Base-by-base conservation (phyloP, 2,329 filamentous ascomycete genomes). In the Fusarium sterilihyphosum region DNA sequence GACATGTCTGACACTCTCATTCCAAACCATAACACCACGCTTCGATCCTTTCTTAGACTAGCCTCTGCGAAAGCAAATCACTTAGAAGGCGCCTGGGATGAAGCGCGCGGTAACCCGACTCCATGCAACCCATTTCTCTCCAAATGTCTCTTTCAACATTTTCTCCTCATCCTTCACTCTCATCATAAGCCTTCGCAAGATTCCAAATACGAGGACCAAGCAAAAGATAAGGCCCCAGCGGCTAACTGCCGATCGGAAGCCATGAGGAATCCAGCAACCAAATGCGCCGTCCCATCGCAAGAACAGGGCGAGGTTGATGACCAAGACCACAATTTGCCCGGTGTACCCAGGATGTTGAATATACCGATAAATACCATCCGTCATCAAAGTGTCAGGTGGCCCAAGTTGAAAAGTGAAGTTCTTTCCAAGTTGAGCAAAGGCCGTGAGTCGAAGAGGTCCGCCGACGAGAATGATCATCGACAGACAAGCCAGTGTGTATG, bases 231-330 rank as follows among this genome's bases (percentile, higher is more conserved):
- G 8, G 8, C 56, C 56, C 56, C 56, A 59, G 26, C 56, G 41
- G 6, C 8, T 14, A 1, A 59, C 0, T 20, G 2, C 2, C 11
- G 5, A 5, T 4, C 14, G 56, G 2, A 59, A 8, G 18, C n/a
- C 1, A 7, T 8, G 41, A 49, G 56, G 40, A n/a, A 49, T 5
- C 31, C 40, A 59, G 24, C 56, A 59, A 22, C 56, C 24, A 2
- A 59, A 49, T 10, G 56, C 31, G 20, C 56, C 41, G 18, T 59
- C 56, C 56, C 56, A 59, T 22, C 56, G 56, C 18, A 59, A 33
- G 5, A 59, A 49, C 14, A 59, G 20, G 8, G 41, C 56, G 8
- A 59, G 41, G 9, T 49, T 59, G 41, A 59, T 16, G 14, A 37
- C 16, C n/a, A 59, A 37, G 41, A 59, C 56, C 3, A 59, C 24